Evolutionary conservation across 805 yeast genomes (phyloP).

Genomic region (Candida berthetii): DNA sequence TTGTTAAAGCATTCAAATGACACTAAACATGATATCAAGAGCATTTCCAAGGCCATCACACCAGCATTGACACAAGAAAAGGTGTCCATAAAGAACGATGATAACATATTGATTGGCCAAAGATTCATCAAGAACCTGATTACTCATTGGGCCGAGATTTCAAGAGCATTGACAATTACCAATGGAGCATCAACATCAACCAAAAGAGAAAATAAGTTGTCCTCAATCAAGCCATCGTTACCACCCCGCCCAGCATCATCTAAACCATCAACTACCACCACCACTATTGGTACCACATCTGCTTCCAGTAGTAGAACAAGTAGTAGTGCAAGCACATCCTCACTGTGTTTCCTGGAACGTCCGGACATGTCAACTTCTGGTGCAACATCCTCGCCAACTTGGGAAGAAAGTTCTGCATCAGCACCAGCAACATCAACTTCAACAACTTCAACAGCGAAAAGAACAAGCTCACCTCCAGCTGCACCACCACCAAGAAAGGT

Average conservation of each 20-base stretch:
- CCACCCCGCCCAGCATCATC: slow-evolving; percentile 4
- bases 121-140: slow-evolving; percentile 48
- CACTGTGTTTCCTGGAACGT: no score
- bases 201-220: no score
- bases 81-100: slow-evolving; percentile 34
- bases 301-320: no score
- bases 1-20: slow-evolving; percentile 27
- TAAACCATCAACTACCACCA: slow-evolving; percentile 3
- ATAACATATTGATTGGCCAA: slow-evolving; percentile 42
- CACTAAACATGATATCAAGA: slow-evolving; percentile 35
- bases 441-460: slow-evolving; percentile 11
- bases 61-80: slow-evolving; percentile 53
- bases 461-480: slow-evolving; percentile 11
- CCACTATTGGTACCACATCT: no score
- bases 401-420: no score
- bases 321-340: no score
- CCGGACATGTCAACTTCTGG: no score
- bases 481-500: slow-evolving; percentile 9
- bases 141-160: slow-evolving; percentile 39
- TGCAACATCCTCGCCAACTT: no score
- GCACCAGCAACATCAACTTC: slow-evolving; percentile 3
- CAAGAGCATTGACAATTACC: slow-evolving; percentile 7
- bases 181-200: background rate
- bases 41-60: slow-evolving; percentile 16
- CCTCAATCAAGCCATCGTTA: background rate